Evolutionary conservation across 805 yeast species (phyloP).

Genomic region (Ogataea glucozyma): DNA sequence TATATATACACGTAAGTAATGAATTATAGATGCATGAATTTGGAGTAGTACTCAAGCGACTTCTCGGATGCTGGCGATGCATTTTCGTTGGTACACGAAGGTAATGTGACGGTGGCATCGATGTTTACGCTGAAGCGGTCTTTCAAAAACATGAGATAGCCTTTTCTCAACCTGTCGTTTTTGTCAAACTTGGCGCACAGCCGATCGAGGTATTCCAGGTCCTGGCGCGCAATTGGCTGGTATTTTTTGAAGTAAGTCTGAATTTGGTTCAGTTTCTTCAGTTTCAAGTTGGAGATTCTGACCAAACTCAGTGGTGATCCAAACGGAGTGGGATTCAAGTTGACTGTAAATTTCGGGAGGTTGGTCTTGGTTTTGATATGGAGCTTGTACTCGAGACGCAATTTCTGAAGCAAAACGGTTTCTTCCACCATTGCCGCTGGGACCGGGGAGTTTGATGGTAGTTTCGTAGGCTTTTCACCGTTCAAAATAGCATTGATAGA

Average conservation of each 20-base stretch:
- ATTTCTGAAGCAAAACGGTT: neutral
- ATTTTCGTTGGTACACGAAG: constrained; percentile 9
- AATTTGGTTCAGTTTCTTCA: constrained; percentile 17
- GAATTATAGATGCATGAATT: constrained; percentile 1
- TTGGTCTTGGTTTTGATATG: constrained; percentile 15
- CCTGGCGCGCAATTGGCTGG: constrained; percentile 22
- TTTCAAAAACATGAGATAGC: constrained; percentile 20
- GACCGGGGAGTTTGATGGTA: neutral
- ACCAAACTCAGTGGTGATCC: constrained; percentile 26
- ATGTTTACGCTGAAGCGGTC: constrained; percentile 15
- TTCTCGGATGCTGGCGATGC: constrained; percentile 14
- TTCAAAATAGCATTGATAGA: constrained; percentile 9
- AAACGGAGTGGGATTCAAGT: constrained; percentile 21
- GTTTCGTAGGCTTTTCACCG: constrained; percentile 1
- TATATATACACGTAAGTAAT: constrained; percentile 3
- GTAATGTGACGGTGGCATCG: constrained; percentile 17
- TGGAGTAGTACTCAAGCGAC: constrained; percentile 12
- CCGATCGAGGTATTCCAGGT: constrained; percentile 20
- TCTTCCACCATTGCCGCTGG: neutral
- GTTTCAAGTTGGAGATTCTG: constrained; percentile 20
- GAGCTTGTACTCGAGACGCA: constrained; percentile 18
- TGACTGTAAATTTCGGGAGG: constrained; percentile 16
- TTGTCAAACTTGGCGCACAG: constrained; percentile 3
- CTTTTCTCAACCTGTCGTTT: constrained; percentile 8
- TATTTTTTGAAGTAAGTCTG: constrained; percentile 14